A percentile compares a stretch with the other conserved stretches of the same genome.
Conservation (phyloP, 768 basidiomycete species). For the Naganishia vishniacii region DNA sequence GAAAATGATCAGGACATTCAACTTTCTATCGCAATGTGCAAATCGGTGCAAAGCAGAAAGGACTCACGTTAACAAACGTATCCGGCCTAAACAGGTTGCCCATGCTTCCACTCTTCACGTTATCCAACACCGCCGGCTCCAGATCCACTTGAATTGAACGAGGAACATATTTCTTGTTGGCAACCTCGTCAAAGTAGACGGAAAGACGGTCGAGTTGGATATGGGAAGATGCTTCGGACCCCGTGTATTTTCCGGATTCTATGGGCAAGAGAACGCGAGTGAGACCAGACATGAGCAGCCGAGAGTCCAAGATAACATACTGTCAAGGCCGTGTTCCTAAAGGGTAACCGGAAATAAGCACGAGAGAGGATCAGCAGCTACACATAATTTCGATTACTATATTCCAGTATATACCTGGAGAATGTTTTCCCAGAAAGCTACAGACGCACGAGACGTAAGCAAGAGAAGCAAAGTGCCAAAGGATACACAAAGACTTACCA, state of each 20-base stretch:
- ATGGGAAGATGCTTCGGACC: constrained; percentile 54
- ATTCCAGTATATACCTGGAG: constrained; percentile 64
- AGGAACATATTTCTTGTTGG: constrained; percentile 71
- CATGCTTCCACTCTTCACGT: constrained; percentile 63
- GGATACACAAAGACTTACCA: not conserved
- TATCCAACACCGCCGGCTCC: constrained; percentile 77
- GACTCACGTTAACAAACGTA: constrained; percentile 62
- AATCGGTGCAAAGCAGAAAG: not conserved
- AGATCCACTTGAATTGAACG: constrained; percentile 85
- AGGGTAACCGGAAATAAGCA: not conserved
- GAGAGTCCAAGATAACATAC: constrained; percentile 18
- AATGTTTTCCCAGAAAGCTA: constrained; percentile 77
- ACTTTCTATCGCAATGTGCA: too few relatives aligned
- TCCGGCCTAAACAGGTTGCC: constrained; percentile 80
- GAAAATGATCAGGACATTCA: not conserved
- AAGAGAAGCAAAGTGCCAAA: not conserved
- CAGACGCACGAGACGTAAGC: not conserved
- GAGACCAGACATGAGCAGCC: not conserved
- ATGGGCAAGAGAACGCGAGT: not conserved
- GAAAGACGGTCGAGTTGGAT: constrained; percentile 63
- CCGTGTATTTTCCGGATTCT: constrained; percentile 55
- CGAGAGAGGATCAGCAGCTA: constrained; percentile 3
- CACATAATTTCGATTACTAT: not conserved
- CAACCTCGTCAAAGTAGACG: constrained; percentile 74
- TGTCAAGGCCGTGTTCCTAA: constrained; percentile 44